phyloP scores from a whole-genome alignment of 139 green algal genomes.

The Chlorella vulgaris region DNA sequence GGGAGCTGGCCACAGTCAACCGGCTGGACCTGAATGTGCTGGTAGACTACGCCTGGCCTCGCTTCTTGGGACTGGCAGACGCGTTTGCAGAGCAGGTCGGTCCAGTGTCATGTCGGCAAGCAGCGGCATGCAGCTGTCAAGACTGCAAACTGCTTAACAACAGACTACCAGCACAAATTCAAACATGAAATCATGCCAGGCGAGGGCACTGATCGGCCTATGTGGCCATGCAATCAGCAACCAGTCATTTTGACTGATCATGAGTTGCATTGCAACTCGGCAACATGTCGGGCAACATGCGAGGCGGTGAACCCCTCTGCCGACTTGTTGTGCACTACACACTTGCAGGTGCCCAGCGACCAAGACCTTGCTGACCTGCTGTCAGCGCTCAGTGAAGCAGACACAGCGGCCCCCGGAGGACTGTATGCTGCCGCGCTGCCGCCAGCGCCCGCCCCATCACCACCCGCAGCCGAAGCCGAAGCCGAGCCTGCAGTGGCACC shows the following conservation, averaged over 20 bases:
- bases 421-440: conserved; percentile 65
- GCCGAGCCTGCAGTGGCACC: neutral
- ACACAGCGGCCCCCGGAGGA: conserved; percentile 53
- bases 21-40: conserved; percentile 93
- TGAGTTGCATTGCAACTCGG: no score
- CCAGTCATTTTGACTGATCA: no score
- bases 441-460: no score
- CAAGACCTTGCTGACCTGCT: conserved; percentile 84
- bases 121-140: neutral
- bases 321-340: neutral
- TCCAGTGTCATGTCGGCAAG: neutral
- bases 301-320: neutral
- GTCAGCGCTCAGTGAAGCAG: conserved; percentile 61
- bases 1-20: conserved; percentile 61
- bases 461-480: neutral
- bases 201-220: no score
- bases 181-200: no score
- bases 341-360: conserved; percentile 45
- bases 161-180: no score
- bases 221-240: no score
- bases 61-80: conserved; percentile 59
- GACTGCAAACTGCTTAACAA: neutral
- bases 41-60: conserved; percentile 87
- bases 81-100: conserved; percentile 61
- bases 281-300: no score